These are phyloP conservation scores for Pythium graminicola DNA, from an alignment of 352 stramenopile genomes.

Conservation along the genomic window DNA sequence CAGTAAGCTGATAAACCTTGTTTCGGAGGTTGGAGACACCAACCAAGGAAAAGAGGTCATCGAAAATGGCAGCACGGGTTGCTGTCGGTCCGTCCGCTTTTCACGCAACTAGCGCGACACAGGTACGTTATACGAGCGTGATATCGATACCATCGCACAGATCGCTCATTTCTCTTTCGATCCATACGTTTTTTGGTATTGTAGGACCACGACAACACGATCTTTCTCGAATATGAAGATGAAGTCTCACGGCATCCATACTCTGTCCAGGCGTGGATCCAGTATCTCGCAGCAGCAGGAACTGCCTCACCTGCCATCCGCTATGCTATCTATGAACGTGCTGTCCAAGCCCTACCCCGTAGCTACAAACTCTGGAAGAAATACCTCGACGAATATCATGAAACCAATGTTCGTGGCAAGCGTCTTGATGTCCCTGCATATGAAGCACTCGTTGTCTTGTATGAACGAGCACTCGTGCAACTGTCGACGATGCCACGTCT, in stretches of 20 bases:
- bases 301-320: slow-evolving; percentile 18
- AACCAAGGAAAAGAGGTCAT: background rate
- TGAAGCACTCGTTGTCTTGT: slow-evolving; percentile 40
- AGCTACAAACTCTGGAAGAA: slow-evolving; percentile 96
- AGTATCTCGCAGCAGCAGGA: slow-evolving; percentile 41
- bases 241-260: slow-evolving; percentile 79
- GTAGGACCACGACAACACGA: background rate
- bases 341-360: slow-evolving; percentile 73
- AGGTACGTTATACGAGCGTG: background rate
- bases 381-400: slow-evolving; percentile 73
- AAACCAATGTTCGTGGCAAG: slow-evolving; percentile 52
- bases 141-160: background rate
- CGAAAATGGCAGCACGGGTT: slow-evolving; percentile 13
- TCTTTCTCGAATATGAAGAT: slow-evolving; percentile 70
- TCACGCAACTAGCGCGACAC: background rate
- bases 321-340: slow-evolving; percentile 81
- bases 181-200: slow-evolving; percentile 7
- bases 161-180: slow-evolving; percentile 2
- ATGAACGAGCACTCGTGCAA: slow-evolving; percentile 89
- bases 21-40: slow-evolving; percentile 10
- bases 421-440: slow-evolving; percentile 48
- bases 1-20: slow-evolving; percentile 8
- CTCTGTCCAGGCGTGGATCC: slow-evolving; percentile 74
- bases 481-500: slow-evolving; percentile 96
- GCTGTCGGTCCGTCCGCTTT: slow-evolving; percentile 5